These are phyloP conservation scores for Solanum neorickii DNA, from an alignment of 257 asterid genomes.

Conservation along the genomic window DNA sequence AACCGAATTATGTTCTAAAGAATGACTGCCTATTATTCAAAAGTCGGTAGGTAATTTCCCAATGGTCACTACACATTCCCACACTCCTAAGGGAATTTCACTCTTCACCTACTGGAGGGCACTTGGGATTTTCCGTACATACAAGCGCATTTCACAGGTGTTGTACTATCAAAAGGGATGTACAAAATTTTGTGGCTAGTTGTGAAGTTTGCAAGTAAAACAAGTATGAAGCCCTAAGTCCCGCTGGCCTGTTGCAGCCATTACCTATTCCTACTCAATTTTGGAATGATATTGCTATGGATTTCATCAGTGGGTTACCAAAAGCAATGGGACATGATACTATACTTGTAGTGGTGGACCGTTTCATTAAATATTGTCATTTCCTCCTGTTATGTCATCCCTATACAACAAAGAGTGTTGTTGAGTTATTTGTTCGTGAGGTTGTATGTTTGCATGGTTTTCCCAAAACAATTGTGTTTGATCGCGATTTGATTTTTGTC, in stretches of 20 bases:
- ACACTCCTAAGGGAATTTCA: neutral
- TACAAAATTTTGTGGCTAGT: neutral
- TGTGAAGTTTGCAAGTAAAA: neutral
- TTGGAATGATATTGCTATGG: neutral
- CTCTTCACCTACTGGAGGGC: neutral
- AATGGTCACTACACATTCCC: neutral
- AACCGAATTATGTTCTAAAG: neutral
- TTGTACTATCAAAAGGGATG: neutral
- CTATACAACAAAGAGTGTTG: neutral
- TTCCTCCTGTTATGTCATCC: neutral
- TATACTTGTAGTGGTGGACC: neutral
- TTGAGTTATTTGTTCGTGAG: neutral
- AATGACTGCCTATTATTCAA: neutral
- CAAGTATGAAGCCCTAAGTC: neutral
- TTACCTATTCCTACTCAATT: neutral
- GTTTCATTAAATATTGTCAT: neutral
- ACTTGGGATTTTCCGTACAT: neutral
- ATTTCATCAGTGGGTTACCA: neutral
- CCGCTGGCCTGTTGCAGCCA: neutral
- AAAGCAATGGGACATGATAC: neutral
- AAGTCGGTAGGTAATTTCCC: neutral
- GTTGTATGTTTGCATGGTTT: neutral
- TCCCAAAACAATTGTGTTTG: neutral
- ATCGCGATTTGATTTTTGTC: neutral
- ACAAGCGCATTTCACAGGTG: neutral